Percentiles rank a stretch among this genome's conserved stretches.
Evolutionary conservation across 169 alveolate species (phyloP).

Genomic region (Cryptosporidium xiaoi): DNA sequence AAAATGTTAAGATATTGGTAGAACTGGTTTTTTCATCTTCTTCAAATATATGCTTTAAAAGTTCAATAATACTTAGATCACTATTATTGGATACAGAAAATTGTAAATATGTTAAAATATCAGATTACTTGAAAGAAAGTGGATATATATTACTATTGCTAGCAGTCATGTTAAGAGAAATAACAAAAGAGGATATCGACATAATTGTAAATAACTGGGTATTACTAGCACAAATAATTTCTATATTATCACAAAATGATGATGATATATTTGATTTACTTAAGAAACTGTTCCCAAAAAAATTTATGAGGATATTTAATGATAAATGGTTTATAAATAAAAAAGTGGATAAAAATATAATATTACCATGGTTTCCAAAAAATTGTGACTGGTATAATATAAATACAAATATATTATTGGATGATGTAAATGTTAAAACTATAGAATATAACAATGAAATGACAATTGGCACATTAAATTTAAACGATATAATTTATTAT

Average conservation of each 20-base stretch:
- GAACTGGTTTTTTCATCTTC: constrained; percentile 9
- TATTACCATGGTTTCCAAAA: constrained; percentile 62
- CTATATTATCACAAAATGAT: constrained; percentile 62
- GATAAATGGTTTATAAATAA: constrained; percentile 30
- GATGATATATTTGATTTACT: constrained; percentile 31
- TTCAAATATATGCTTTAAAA: constrained; percentile 11
- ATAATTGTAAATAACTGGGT: constrained; percentile 18
- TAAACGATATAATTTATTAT: neutral
- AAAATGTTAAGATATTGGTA: constrained; percentile 5
- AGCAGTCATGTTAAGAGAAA: neutral
- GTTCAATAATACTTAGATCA: constrained; percentile 41
- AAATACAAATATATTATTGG: constrained; percentile 22
- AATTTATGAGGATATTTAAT: constrained; percentile 30
- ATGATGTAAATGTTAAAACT: neutral
- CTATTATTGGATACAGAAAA: constrained; percentile 41
- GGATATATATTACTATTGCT: constrained; percentile 17
- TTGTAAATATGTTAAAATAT: neutral
- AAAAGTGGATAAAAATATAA: neutral
- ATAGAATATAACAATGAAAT: neutral
- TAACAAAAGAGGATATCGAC: neutral
- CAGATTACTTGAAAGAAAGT: neutral
- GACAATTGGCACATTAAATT: neutral
- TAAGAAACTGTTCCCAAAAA: constrained; percentile 32
- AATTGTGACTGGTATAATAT: constrained; percentile 58
- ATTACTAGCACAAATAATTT: constrained; percentile 54